These are phyloP conservation scores for Penicillium dipodomyicola DNA, from an alignment of 495 filamentous ascomycete species.

Conservation along the genomic window DNA sequence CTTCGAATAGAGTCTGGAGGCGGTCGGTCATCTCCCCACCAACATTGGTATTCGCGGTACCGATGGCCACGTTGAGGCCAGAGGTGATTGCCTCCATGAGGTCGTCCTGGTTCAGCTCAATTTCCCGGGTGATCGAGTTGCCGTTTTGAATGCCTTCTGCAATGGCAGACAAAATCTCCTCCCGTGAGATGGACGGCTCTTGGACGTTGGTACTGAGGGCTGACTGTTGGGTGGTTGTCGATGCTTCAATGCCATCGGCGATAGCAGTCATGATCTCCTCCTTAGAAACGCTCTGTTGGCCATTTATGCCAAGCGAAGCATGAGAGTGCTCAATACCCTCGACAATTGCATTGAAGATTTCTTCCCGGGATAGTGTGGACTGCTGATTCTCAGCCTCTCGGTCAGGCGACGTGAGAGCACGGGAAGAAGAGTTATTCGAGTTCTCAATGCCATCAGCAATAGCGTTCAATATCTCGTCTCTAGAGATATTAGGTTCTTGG, in stretches of 20 bases:
- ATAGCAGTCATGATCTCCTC: conserved; percentile 47
- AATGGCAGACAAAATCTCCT: conserved; percentile 56
- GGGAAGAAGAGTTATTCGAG: neutral
- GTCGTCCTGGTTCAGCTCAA: conserved; percentile 62
- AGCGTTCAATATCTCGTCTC: conserved; percentile 46
- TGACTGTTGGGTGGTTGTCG: conserved; percentile 16
- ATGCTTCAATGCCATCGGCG: conserved; percentile 20
- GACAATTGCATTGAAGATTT: conserved; percentile 47
- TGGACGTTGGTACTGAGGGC: conserved; percentile 23
- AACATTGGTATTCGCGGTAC: conserved; percentile 47
- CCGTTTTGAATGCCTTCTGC: conserved; percentile 54
- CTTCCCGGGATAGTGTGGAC: conserved; percentile 21
- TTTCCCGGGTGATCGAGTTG: conserved; percentile 50
- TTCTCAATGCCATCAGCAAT: conserved; percentile 10
- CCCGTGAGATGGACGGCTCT: conserved; percentile 42
- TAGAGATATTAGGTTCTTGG: conserved; percentile 30
- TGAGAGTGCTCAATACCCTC: conserved; percentile 33
- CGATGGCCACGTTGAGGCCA: conserved; percentile 52
- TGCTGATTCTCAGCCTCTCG: neutral
- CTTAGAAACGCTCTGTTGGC: conserved; percentile 27
- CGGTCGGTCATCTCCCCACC: conserved; percentile 68
- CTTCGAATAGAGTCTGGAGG: conserved; percentile 70
- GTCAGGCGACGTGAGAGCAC: conserved; percentile 2
- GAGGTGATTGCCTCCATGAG: conserved; percentile 65
- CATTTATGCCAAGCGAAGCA: neutral